Base-by-base conservation (phyloP, 306 rosid species). In the Sicyos edulis region DNA sequence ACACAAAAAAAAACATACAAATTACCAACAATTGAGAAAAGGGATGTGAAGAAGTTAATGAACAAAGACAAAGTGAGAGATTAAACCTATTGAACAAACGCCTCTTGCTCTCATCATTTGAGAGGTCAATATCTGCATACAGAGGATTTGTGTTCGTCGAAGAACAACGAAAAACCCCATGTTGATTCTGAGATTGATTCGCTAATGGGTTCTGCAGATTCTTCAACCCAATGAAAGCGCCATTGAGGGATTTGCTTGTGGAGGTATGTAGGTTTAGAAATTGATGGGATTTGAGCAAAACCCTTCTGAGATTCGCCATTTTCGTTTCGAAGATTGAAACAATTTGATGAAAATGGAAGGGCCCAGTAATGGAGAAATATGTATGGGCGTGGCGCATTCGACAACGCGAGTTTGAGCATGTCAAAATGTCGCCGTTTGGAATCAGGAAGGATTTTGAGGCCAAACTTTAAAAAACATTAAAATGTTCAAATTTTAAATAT, bases 71-170 rank as follows among this genome's bases (percentile, higher is more conserved):
- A 19, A 50, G 51, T 0, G 34, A 20, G 44, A 15, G 44, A 15
- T 0, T 13, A 4, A 37, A 91, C 92, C 90, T 88, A 83, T 90
- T 92, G 71, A 79, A 79, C 73, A 92, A 77, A 70, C 87, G 89
- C 76, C 90, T 81, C 84, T 87, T 92, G 86, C 77, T 70, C 78
- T 90, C 98, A 68, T 87, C 81, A 61, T 83, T 79, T 1, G 96
- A 88, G 72, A 92, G 80, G 78, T 92, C 96, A 29, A 88, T 78
- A 44, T 79, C 74, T 45, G 59, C 47, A 3, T 76, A 73, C 26
- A 44, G 57, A 58, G 80, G 24, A 70, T 75, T 74, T 47, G 63
- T 3, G 65, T 61, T 65, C 10, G 71, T 79, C 6, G 88, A 80
- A 10, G 82, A 74, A 80, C 75, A 83, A 60, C 79, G 77, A 54